These are phyloP conservation scores for Plantago rigida DNA, from an alignment of 305 asterid genomes.

Conservation along the genomic window DNA sequence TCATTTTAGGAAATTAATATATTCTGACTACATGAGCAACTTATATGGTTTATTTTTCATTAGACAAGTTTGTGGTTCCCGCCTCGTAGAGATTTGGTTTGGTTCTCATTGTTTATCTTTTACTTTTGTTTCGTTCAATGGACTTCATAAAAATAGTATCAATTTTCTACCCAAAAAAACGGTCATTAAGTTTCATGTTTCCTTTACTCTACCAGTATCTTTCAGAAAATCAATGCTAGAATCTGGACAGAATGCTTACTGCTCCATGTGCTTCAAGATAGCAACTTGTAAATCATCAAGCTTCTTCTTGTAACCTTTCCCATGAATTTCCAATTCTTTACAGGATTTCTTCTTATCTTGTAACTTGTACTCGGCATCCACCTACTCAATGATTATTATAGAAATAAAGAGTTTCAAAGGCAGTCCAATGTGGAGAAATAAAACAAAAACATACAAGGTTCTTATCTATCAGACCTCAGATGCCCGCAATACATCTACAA, in stretches of 20 bases:
- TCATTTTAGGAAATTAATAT: too few species aligned
- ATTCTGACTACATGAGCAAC: too few species aligned
- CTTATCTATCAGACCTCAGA: conserved; percentile 51
- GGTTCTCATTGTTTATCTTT: too few species aligned
- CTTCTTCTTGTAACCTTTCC: conserved; percentile 71
- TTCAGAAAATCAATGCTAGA: conserved; percentile 1
- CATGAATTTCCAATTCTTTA: conserved; percentile 65
- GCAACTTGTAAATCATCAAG: conserved; percentile 61
- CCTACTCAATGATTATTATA: conserved; percentile 36
- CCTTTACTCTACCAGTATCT: neutral
- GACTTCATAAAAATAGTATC: too few species aligned
- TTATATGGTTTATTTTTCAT: too few species aligned
- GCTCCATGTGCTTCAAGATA: conserved; percentile 74
- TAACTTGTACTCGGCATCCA: conserved; percentile 89
- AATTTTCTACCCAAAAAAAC: too few species aligned
- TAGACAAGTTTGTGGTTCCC: too few species aligned
- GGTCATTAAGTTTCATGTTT: too few species aligned
- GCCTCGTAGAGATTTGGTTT: too few species aligned
- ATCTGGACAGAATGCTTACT: conserved; percentile 44
- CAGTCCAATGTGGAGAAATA: conserved; percentile 11
- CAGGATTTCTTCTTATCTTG: conserved; percentile 71
- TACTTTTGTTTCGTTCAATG: too few species aligned
- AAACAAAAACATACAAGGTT: conserved; percentile 8
- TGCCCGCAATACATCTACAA: conserved; percentile 77
- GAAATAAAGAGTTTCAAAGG: conserved; percentile 12